A percentile compares a stretch with the other conserved stretches of the same genome.
These are phyloP conservation scores for Fusarium oligoseptatum DNA, from an alignment of 2,329 filamentous ascomycete genomes.

Conservation along the genomic window DNA sequence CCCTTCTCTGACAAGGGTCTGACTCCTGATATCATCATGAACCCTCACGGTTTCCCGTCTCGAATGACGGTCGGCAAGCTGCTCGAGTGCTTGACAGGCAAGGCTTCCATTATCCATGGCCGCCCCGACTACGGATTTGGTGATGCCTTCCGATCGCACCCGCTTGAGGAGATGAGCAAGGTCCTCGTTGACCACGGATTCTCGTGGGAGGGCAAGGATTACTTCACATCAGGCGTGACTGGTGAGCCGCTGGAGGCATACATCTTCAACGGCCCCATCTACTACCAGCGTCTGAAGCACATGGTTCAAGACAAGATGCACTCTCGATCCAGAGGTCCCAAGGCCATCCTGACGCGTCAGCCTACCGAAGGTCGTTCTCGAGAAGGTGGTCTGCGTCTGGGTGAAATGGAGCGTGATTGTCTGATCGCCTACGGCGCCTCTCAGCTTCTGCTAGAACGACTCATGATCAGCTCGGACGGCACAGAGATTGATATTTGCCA, in stretches of 20 bases:
- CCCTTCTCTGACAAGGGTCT: conserved; percentile 93
- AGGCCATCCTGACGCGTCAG: conserved; percentile 92
- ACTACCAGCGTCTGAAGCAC: conserved; percentile 99
- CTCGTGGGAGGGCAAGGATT: conserved; percentile 97
- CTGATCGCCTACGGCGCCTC: conserved; percentile 96
- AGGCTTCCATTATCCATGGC: conserved; percentile 89
- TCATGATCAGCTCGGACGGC: conserved; percentile 95
- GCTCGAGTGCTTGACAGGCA: conserved; percentile 93
- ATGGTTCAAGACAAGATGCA: conserved; percentile 99
- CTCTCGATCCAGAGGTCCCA: conserved; percentile 88
- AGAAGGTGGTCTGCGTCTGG: conserved; percentile 90
- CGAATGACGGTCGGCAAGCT: conserved; percentile 99
- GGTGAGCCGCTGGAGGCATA: conserved; percentile 95
- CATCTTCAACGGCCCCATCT: conserved; percentile 98
- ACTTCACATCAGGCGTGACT: conserved; percentile 93
- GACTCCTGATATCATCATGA: conserved; percentile 99
- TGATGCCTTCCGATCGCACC: conserved; percentile 84
- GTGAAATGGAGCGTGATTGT: conserved; percentile 99
- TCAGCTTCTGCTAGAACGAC: conserved; percentile 89
- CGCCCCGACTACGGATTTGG: conserved; percentile 87
- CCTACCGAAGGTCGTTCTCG: conserved; percentile 95
- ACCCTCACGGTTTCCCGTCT: conserved; percentile 98
- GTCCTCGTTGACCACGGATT: conserved; percentile 90
- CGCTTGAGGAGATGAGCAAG: conserved; percentile 89
- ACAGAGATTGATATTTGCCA: conserved; percentile 95